Evolutionary conservation across 2,329 filamentous ascomycete genomes (phyloP), one percentile per base, ranked within the genome.

Genomic region (Pseudogymnoascus sp.): DNA sequence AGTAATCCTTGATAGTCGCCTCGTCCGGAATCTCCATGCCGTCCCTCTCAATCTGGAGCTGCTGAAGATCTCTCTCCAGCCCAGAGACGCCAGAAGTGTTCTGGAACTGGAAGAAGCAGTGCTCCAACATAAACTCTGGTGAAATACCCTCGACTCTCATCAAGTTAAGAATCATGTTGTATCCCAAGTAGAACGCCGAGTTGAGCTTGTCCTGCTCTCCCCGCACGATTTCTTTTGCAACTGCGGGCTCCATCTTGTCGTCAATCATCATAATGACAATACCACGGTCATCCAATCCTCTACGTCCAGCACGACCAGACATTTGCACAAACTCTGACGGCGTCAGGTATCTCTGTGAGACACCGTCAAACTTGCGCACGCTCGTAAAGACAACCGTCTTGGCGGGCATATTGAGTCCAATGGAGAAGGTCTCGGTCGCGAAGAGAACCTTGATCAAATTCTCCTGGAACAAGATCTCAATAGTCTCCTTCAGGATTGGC

Each of bases 231-330:
- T 90, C 88, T 77, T 96, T 96, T 44, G 95, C 93, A n/a, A 89
- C 87, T 1, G 91, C 87, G 1, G 95, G 95, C 72, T 99, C 95
- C 79, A 99, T 93, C 78, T 95, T 91, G 75, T 96, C 90, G 72
- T 96, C 89, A 66, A 99, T 90, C 93, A 99, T 97, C 91, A 99
- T 97, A 75, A 99, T 97, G 69, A 99, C 95, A 70, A 97, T 96
- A 83, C 95, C 95, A 68, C 95, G 89, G 66, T 97, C 93, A 78
- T 99, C 95, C 62, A 99, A 88, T 77, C 95, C 95, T 85, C 95
- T 88, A 83, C 95, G 90, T 73, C 95, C 95, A 65, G 95, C 95
- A 77, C 95, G 90, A 66, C 95, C 95, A 62, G 95, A 96, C 95
- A 99, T 99, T 74, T 99, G 95, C 61, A 99, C 91, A 76, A 97